Conservation (phyloP, 2,329 filamentous ascomycete genomes). For the Fusarium secorum region DNA sequence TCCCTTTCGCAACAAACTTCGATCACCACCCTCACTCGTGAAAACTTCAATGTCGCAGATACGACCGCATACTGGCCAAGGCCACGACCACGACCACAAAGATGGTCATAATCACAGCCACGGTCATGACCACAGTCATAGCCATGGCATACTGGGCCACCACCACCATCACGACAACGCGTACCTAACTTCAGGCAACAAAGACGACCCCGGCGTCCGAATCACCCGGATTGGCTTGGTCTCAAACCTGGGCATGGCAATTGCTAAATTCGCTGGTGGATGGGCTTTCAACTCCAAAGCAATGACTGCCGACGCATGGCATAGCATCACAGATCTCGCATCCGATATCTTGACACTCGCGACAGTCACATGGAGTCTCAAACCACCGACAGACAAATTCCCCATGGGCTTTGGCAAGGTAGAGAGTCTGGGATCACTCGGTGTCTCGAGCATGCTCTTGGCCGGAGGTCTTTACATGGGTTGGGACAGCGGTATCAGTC, state of each 20-base stretch:
- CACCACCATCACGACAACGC: slow-evolving; percentile 92
- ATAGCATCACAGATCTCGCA: slow-evolving; percentile 93
- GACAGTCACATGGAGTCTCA: slow-evolving; percentile 92
- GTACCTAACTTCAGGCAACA: slow-evolving; percentile 88
- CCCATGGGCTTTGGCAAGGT: slow-evolving; percentile 95
- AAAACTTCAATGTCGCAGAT: slow-evolving; percentile 46
- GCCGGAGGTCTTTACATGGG: slow-evolving; percentile 93
- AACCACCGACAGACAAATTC: slow-evolving; percentile 82
- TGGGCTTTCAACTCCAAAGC: slow-evolving; percentile 95
- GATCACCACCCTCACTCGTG: slow-evolving; percentile 33
- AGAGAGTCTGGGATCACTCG: slow-evolving; percentile 93
- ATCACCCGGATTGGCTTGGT: slow-evolving; percentile 68
- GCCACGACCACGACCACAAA: slow-evolving; percentile 27
- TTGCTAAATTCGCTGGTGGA: slow-evolving; percentile 90
- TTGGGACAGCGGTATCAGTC: slow-evolving; percentile 71
- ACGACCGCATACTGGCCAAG: slow-evolving; percentile 43
- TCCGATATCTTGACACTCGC: slow-evolving; percentile 94
- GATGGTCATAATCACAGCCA: slow-evolving; percentile 37
- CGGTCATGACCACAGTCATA: slow-evolving; percentile 35
- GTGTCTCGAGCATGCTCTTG: slow-evolving; percentile 90
- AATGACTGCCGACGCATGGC: slow-evolving; percentile 92
- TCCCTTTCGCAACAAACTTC: slow-evolving; percentile 33
- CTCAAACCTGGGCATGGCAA: slow-evolving; percentile 92
- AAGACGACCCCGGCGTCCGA: slow-evolving; percentile 72
- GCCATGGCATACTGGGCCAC: slow-evolving; percentile 49